phyloP scores from a whole-genome alignment of 2,329 filamentous ascomycete genomes.

The Mycogone perniciosa region DNA sequence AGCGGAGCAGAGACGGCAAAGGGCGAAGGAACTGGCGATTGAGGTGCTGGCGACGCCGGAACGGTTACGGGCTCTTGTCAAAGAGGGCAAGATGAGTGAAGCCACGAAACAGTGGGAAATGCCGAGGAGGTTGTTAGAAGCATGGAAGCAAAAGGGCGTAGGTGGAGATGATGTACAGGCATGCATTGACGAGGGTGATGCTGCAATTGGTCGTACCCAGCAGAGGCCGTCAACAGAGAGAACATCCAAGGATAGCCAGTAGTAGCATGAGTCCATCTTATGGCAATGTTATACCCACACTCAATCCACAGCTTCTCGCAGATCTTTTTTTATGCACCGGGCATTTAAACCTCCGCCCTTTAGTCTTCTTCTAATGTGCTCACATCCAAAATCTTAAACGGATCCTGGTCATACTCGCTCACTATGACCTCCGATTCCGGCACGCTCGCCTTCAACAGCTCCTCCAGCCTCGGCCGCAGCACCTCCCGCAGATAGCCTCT shows the following conservation, averaged over 20 bases:
- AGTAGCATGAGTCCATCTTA: not conserved
- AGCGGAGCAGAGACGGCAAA: slow-evolving; percentile 28
- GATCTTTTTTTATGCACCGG: not conserved
- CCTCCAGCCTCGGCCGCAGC: slow-evolving; percentile 60
- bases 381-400: slow-evolving; percentile 69
- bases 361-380: slow-evolving; percentile 26
- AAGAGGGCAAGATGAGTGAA: slow-evolving; percentile 53
- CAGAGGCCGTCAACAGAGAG: slow-evolving; percentile 14
- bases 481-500: slow-evolving; percentile 69
- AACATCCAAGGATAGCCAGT: slow-evolving; percentile 16
- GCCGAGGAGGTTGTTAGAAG: slow-evolving; percentile 43
- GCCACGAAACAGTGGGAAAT: slow-evolving; percentile 53
- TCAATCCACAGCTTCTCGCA: slow-evolving; percentile 1
- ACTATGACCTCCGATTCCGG: slow-evolving; percentile 58
- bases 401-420: slow-evolving; percentile 78
- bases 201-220: slow-evolving; percentile 29
- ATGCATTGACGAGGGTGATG: slow-evolving; percentile 50
- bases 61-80: slow-evolving; percentile 51
- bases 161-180: slow-evolving; percentile 50
- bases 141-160: slow-evolving; percentile 49
- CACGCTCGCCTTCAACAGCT: slow-evolving; percentile 46
- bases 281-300: not conserved
- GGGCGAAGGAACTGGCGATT: slow-evolving; percentile 50
- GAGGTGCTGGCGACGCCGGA: slow-evolving; percentile 58
- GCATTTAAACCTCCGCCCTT: not conserved